Conservation (phyloP, 257 asterid genomes). For the Solanum bulbocastanum region DNA sequence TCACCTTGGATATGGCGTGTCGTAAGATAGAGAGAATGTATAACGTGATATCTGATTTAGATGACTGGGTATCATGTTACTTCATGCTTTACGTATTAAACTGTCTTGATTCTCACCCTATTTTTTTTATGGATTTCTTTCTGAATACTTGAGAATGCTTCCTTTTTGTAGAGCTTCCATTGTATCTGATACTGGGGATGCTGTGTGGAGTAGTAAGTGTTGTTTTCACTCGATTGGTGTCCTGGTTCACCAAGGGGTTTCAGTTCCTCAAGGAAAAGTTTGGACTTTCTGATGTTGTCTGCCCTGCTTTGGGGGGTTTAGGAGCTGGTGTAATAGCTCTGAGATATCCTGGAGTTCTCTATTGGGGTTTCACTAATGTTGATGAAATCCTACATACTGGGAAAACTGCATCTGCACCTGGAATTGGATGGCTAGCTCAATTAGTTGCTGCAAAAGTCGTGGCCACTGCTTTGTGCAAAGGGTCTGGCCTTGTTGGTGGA, state of each 20-base stretch:
- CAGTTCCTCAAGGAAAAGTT: constrained; percentile 53
- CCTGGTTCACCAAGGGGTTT: constrained; percentile 65
- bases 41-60: background rate
- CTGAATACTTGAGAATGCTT: constrained; percentile 17
- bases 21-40: background rate
- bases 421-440: constrained; percentile 92
- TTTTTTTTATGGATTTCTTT: background rate
- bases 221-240: constrained; percentile 66
- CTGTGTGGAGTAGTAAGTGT: constrained; percentile 95
- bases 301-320: constrained; percentile 95
- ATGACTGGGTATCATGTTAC: background rate
- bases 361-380: constrained; percentile 98
- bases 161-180: constrained; percentile 72
- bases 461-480: constrained; percentile 89
- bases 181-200: constrained; percentile 95
- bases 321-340: constrained; percentile 99
- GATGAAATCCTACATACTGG: constrained; percentile 97
- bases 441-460: constrained; percentile 86
- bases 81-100: background rate
- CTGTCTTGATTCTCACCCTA: background rate
- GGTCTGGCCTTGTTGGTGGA: constrained; percentile 97
- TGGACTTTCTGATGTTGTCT: constrained; percentile 80
- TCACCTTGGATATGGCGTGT: background rate
- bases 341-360: constrained; percentile 84
- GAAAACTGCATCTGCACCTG: constrained; percentile 97